Base-by-base conservation (phyloP, 331 rosid species). In the Rosa hybrid region DNA sequence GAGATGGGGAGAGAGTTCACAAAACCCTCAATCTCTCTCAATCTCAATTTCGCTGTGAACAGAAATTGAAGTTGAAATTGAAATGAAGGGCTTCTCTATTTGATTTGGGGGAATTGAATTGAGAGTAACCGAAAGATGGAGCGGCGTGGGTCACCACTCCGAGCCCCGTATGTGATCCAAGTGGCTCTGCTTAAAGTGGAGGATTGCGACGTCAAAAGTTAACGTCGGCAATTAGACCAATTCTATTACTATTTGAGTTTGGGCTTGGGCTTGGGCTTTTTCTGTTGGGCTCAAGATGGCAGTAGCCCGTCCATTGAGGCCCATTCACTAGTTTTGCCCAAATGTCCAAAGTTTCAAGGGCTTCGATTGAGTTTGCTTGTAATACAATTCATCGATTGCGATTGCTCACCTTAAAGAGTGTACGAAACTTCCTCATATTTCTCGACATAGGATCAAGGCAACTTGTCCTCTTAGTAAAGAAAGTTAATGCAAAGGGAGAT, bases 131-230 rank as follows among this genome's bases (percentile, higher is more conserved):
- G 25, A 64, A 3, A 30, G 73, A 7, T 68, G 65, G 21, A 64
- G 41, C 12, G 70, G 78, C n/a, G 68, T n/a, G 53, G 78, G 79
- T 62, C 71, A 12, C 48, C 13, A 17, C 30, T 30, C 39, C 30
- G 27, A 20, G 8, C 2, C 25, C 72, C 23, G 65, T 39, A 13
- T 65, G 74, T 34, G 64, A 53, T 48, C 63, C 80, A 77, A 34
- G 80, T 77, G 80, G 64, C 80, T 11, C 30, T 48, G 80, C 13
- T 77, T 77, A 65, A 20, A 30, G 10, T 5, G 42, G 41, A 5
- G 5, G 42, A 50, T 7, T 1, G 25, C 80, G 25, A 48, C 65
- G 59, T 76, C 59, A 34, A 17, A 17, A 5, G 25, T 30, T 20
- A 34, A 16, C 59, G 74, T 71, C 59, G 60, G 75, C 75, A n/a